Evolutionary conservation across 805 yeast species (phyloP), one percentile per base, ranked within the genome.

Genomic region (Saturnispora kantuleensis): DNA sequence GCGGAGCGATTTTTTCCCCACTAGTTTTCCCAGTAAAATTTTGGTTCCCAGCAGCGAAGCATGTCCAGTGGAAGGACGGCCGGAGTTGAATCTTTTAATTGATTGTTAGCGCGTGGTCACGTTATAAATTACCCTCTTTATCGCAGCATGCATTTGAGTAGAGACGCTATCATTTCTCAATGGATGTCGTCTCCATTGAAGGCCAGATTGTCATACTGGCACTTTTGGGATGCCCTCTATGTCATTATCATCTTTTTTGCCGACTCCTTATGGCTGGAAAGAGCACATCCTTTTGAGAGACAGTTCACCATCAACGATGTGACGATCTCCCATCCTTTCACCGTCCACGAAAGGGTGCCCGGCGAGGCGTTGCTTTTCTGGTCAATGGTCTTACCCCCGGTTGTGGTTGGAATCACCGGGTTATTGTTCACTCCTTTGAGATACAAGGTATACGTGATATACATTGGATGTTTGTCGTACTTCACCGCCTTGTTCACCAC

Each of bases 301-400:
- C 86, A 81, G 55, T 90, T 90, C 58, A 73, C 68, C 41, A 63
- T 89, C 44, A 78, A 79, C 56, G 96, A 90, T 64, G 59, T 79
- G 35, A 74, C 90, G 0, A 76, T 90, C 34, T 77, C 80, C 42
- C 95, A 86, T 61, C 96, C 97, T 1, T 79, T 74, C 59, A 83
- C 95, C 0, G 77, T 74, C 39, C 70, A 66, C 13, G 95, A 90
- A 62, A 70, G 84, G 18, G 94, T 90, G 3, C 68, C 81, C 8
- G 76, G 65, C 34, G 50, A 62, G n/a, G 60, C 67, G 53, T 69
- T 87, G 46, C 63, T 82, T 12, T 52, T 76, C n/a, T 71, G 74
- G 54, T 68, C 79, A n/a, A 56, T 69, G 5, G 57, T 74, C 48
- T 58, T 74, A 2, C 90, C 93, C 7, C 48, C 64, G 2, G 44